These are phyloP conservation scores for Lolium multiflorum DNA, from an alignment of 176 grass and related monocot genomes.

Conservation along the genomic window DNA sequence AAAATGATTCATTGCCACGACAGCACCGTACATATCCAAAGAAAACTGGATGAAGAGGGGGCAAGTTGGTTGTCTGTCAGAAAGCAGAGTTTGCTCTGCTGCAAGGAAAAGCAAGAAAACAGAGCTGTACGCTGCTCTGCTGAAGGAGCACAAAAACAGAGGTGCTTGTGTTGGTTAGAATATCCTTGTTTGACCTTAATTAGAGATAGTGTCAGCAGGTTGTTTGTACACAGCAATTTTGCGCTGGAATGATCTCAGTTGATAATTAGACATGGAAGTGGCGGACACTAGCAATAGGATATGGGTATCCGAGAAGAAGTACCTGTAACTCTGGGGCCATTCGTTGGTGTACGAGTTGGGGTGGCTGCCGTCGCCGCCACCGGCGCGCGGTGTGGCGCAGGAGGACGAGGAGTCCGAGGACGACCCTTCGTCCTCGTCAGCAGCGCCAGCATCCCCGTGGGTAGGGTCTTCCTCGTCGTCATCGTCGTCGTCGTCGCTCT, in stretches of 20 bases:
- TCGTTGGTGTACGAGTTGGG: constrained; percentile 76
- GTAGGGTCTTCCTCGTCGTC: constrained; percentile 61
- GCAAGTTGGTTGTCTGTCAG: too few species aligned
- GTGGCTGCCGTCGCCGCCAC: constrained; percentile 44
- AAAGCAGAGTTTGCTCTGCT: too few species aligned
- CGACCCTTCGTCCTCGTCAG: constrained; percentile 3
- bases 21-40: too few species aligned
- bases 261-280: not conserved
- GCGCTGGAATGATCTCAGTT: not conserved
- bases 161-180: not conserved
- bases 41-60: too few species aligned
- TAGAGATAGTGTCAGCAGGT: not conserved
- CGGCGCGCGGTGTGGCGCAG: constrained; percentile 41
- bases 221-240: not conserved
- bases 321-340: constrained; percentile 91
- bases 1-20: too few species aligned
- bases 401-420: constrained; percentile 50
- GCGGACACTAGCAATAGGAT: not conserved
- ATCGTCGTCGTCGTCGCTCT: constrained; percentile 61
- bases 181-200: not conserved
- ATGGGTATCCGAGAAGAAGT: not conserved
- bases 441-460: constrained; percentile 55
- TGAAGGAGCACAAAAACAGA: too few species aligned
- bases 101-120: too few species aligned
- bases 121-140: too few species aligned